Conservation (phyloP, 2,329 filamentous ascomycete genomes). For the Akanthomyces muscarius region DNA sequence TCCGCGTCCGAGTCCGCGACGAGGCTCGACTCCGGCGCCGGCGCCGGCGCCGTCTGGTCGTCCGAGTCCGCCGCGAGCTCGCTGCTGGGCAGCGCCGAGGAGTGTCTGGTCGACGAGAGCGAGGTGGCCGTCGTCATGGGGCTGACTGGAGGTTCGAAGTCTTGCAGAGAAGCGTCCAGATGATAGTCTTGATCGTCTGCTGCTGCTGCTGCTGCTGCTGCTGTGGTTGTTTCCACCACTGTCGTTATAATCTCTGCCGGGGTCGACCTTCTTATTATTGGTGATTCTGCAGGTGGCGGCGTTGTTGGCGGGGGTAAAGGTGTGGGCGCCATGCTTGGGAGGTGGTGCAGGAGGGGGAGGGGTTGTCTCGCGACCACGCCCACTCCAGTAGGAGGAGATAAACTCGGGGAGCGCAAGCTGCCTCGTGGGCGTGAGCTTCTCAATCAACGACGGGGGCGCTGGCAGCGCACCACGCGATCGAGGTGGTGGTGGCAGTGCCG, state of each 20-base stretch:
- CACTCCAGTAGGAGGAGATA: slow-evolving; percentile 6
- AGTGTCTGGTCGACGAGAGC: slow-evolving; percentile 27
- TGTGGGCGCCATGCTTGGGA: slow-evolving; percentile 5
- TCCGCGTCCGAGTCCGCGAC: slow-evolving; percentile 43
- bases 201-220: neutral
- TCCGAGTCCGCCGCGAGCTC: slow-evolving; percentile 33
- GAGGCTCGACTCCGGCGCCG: slow-evolving; percentile 18
- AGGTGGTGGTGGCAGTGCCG: neutral
- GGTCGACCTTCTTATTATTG: slow-evolving; percentile 9
- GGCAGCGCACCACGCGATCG: neutral
- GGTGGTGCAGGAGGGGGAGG: neutral
- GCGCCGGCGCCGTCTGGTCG: neutral
- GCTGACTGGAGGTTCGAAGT: slow-evolving; percentile 49
- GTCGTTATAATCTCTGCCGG: slow-evolving; percentile 1
- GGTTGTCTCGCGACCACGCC: neutral
- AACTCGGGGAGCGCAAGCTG: slow-evolving; percentile 14
- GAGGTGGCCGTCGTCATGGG: slow-evolving; percentile 18
- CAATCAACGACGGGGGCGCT: slow-evolving; percentile 1
- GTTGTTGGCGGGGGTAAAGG: neutral
- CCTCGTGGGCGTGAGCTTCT: slow-evolving; percentile 3
- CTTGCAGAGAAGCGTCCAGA: slow-evolving; percentile 51
- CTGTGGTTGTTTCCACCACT: slow-evolving; percentile 16
- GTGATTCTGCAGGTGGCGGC: neutral
- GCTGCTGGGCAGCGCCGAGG: slow-evolving; percentile 31
- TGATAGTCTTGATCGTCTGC: slow-evolving; percentile 34